Evolutionary conservation across 768 basidiomycete species (phyloP).

Genomic region (Amanita subjunquillea): DNA sequence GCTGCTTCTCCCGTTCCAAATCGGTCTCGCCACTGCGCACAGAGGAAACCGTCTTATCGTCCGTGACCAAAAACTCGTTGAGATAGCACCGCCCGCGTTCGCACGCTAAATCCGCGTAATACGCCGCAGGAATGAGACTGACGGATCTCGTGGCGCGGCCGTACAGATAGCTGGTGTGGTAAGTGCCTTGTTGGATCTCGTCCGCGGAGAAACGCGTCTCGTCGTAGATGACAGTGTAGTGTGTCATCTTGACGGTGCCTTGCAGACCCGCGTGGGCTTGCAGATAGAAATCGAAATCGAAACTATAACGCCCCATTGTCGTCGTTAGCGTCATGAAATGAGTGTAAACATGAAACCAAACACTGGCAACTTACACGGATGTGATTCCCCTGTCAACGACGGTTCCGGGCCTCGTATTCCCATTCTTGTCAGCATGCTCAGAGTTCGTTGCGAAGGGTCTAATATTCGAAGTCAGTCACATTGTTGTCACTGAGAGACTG

Average conservation of each 20-base stretch:
- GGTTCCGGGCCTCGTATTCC: slow-evolving; percentile 73
- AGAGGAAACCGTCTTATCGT: slow-evolving; percentile 32
- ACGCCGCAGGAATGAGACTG: slow-evolving; percentile 70
- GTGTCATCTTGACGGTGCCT: slow-evolving; percentile 62
- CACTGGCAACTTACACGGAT: slow-evolving; percentile 35
- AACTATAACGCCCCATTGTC: slow-evolving; percentile 19
- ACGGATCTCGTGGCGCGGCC: slow-evolving; percentile 81
- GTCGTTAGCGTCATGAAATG: too few relatives aligned
- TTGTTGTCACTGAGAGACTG: slow-evolving; percentile 9
- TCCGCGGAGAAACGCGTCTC: slow-evolving; percentile 60
- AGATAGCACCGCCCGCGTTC: slow-evolving; percentile 71
- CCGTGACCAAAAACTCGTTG: slow-evolving; percentile 52
- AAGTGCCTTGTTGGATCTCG: slow-evolving; percentile 63
- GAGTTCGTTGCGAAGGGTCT: slow-evolving; percentile 49
- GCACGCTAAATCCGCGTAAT: slow-evolving; percentile 77
- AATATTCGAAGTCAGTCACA: neutral
- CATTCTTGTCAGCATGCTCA: slow-evolving; percentile 45
- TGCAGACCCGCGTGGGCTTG: slow-evolving; percentile 71
- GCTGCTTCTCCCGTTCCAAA: slow-evolving; percentile 26
- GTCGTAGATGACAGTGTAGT: slow-evolving; percentile 75
- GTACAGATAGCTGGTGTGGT: slow-evolving; percentile 63
- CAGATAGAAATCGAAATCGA: slow-evolving; percentile 58
- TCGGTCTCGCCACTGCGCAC: slow-evolving; percentile 20
- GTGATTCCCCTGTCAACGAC: slow-evolving; percentile 76
- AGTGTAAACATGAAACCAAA: neutral